A percentile compares a stretch with the other conserved stretches of the same genome.
These are phyloP conservation scores for Phytophthora melonis DNA, from an alignment of 352 stramenopile genomes.

Conservation along the genomic window DNA sequence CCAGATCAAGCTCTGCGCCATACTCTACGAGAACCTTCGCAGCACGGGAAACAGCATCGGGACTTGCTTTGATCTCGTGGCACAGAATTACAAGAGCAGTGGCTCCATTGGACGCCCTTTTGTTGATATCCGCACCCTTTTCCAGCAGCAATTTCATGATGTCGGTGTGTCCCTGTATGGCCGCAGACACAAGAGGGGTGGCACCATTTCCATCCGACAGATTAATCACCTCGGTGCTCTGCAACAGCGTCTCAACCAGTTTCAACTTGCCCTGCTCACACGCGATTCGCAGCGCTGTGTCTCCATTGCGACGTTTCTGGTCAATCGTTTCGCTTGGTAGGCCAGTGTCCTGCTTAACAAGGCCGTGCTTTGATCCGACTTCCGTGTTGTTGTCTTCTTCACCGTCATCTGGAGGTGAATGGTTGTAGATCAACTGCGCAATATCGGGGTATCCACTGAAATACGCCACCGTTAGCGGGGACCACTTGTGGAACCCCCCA, in stretches of 20 bases:
- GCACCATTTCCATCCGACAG: background rate
- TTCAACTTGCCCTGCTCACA: conserved; percentile 4
- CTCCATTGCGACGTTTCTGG: conserved; percentile 17
- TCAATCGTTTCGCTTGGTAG: background rate
- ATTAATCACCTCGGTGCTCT: conserved; percentile 8
- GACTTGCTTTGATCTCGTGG: background rate
- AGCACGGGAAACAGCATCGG: background rate
- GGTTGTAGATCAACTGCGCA: conserved; percentile 9
- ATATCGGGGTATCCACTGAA: conserved; percentile 13
- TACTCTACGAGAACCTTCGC: background rate
- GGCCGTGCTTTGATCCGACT: background rate
- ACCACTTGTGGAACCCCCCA: conserved; percentile 7
- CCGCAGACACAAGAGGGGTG: conserved; percentile 2
- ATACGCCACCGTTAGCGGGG: conserved; percentile 6
- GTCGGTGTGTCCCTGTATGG: background rate
- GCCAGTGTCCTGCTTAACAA: background rate
- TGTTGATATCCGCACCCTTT: background rate
- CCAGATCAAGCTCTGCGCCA: background rate
- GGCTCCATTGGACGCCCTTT: background rate
- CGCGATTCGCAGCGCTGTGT: conserved; percentile 14
- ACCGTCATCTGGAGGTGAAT: background rate
- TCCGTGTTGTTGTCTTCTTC: background rate
- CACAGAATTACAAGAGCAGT: background rate
- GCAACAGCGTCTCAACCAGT: conserved; percentile 2
- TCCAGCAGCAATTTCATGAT: background rate